Evolutionary conservation across 176 grass and related monocot genomes (phyloP).

Genomic region (Musa troglodytarum): DNA sequence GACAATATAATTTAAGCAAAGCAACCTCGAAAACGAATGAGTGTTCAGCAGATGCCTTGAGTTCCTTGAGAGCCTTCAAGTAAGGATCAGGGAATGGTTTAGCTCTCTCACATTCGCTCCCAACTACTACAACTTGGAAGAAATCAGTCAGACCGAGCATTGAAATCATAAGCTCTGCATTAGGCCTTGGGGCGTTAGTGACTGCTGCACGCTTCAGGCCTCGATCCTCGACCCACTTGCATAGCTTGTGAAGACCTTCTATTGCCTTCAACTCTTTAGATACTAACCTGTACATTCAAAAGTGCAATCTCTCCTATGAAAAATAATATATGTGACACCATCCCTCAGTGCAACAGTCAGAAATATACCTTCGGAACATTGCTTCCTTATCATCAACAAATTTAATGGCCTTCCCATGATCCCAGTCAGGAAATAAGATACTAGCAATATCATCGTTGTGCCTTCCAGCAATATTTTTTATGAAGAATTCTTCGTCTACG

Average conservation of each 20-base stretch:
- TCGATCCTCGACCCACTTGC: conserved; percentile 58
- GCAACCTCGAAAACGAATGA: conserved; percentile 78
- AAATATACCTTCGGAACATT: conserved; percentile 48
- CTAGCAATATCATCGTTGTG: conserved; percentile 51
- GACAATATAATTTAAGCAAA: too few relatives aligned
- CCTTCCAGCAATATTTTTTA: conserved; percentile 88
- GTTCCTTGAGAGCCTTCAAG: conserved; percentile 61
- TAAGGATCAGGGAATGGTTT: conserved; percentile 82
- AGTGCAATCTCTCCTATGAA: not conserved
- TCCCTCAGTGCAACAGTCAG: not conserved
- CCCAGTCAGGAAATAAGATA: conserved; percentile 85
- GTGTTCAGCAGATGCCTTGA: conserved; percentile 48
- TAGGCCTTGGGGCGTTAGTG: conserved; percentile 81
- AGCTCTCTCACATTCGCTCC: conserved; percentile 69
- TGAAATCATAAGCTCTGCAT: conserved; percentile 83
- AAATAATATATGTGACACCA: too few relatives aligned
- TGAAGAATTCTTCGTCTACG: conserved; percentile 76
- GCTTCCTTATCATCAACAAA: conserved; percentile 74
- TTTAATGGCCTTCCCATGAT: conserved; percentile 57
- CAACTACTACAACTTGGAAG: conserved; percentile 60
- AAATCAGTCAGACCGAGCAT: conserved; percentile 76
- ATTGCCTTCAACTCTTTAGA: conserved; percentile 52
- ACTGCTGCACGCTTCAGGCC: conserved; percentile 67
- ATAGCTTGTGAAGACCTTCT: conserved; percentile 47
- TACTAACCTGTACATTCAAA: conserved; percentile 38